Base-by-base conservation (phyloP, 306 rosid species). In the Begonia fuchsioides region DNA sequence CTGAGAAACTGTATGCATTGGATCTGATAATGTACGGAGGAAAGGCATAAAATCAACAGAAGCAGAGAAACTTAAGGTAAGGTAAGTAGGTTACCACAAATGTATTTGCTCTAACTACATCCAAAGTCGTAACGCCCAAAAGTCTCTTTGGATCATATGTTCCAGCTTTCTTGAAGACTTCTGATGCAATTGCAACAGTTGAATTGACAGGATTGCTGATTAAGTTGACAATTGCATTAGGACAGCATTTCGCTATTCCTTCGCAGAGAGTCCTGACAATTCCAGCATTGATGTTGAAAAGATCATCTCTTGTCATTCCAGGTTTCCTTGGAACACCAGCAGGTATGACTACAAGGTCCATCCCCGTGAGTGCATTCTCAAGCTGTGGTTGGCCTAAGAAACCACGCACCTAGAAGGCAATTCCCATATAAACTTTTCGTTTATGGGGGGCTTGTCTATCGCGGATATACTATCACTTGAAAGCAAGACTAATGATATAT, bases 251-350 rank as follows among this genome's bases (percentile, higher is more conserved):
- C 9, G 86, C 69, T 68, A 92, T 62, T 63, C 96, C 98, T 66
- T 92, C 96, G 50, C 75, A 69, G 13, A 92, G 85, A 16, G 96
- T 82, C 78, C 10, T 85, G 40, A 85, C 96, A 59, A 92, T 92
- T 61, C 98, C 96, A 15, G 98, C 94, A 63, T 85, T 92, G 55
- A 85, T 85, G 26, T 85, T 92, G 55, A 92, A 82, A 13, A 92
- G 90, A 58, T 85, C 98, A 32, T 92, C 96, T 72, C 96, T 82
- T 4, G 96, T 92, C 96, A 82, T 92, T 65, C 96, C 98, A 11
- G 98, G 98, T 70, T 92, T 85, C 63, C 98, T 71, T 20, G 98
- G 96, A 13, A 92, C 83, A 20, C 96, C 93, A 12, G 96, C 96
- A 38, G 96, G 96, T 65, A 92, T 77, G 44, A 92, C 58, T 47